Conservation (phyloP, 352 stramenopile species). For the Plasmopara muralis region DNA sequence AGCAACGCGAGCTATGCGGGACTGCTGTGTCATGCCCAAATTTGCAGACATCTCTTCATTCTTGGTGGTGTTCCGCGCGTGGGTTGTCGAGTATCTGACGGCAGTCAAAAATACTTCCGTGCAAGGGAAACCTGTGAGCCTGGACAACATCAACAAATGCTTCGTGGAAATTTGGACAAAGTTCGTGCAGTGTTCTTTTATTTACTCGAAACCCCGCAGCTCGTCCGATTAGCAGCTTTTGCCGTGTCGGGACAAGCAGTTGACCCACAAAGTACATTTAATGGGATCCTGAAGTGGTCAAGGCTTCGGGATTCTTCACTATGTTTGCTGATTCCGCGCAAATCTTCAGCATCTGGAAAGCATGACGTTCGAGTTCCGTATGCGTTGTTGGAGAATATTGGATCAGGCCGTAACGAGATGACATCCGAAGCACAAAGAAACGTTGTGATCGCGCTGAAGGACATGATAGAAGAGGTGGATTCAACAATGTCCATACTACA, state of each 20-base stretch:
- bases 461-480: slow-evolving; percentile 3
- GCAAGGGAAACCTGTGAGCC: background rate
- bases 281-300: slow-evolving; percentile 18
- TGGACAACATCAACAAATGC: slow-evolving; percentile 1
- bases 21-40: too few relatives aligned
- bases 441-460: slow-evolving; percentile 1
- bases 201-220: background rate
- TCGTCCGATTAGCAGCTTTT: slow-evolving; percentile 10
- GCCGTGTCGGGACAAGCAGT: slow-evolving; percentile 1
- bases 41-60: slow-evolving; percentile 7
- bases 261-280: background rate
- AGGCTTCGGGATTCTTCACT: slow-evolving; percentile 22
- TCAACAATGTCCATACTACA: background rate
- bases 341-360: background rate
- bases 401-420: background rate
- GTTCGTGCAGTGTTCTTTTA: slow-evolving; percentile 1
- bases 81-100: slow-evolving; percentile 10
- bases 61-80: slow-evolving; percentile 14
- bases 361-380: slow-evolving; percentile 10
- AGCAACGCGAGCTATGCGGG: too few relatives aligned
- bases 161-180: slow-evolving; percentile 3
- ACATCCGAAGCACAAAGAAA: background rate
- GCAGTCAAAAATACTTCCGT: background rate
- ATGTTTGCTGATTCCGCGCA: slow-evolving; percentile 19
- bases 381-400: slow-evolving; percentile 6